A percentile compares a stretch with the other conserved stretches of the same genome.
These are phyloP conservation scores for Volvariella surrecta DNA, from an alignment of 1,284 basidiomycete genomes.

Conservation along the genomic window DNA sequence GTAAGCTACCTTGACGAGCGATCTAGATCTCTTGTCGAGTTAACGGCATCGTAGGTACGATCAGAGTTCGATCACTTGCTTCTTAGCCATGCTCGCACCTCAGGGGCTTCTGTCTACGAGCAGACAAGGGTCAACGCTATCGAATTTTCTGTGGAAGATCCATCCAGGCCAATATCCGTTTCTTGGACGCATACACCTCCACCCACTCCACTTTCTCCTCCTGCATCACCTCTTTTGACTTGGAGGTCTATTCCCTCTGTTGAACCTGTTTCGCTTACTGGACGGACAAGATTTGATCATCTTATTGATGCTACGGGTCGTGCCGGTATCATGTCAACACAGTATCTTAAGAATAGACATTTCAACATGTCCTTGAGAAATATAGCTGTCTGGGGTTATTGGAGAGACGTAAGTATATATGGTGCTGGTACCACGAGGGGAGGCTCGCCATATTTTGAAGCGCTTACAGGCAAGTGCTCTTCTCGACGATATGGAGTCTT, in stretches of 20 bases:
- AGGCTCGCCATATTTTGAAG: conserved; percentile 68
- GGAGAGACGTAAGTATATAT: conserved; percentile 47
- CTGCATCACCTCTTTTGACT: conserved; percentile 25
- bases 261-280: conserved; percentile 18
- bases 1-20: conserved; percentile 28
- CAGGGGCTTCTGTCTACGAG: conserved; percentile 47
- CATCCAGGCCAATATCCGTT: conserved; percentile 38
- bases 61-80: conserved; percentile 58
- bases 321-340: conserved; percentile 54
- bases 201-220: conserved; percentile 31
- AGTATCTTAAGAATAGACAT: conserved; percentile 58
- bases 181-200: conserved; percentile 37
- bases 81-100: conserved; percentile 48
- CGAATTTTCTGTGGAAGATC: conserved; percentile 31
- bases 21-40: conserved; percentile 1
- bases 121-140: conserved; percentile 42
- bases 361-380: conserved; percentile 65
- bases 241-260: conserved; percentile 8
- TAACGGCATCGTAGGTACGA: conserved; percentile 32
- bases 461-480: conserved; percentile 44
- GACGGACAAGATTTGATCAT: conserved; percentile 52
- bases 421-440: conserved; percentile 42
- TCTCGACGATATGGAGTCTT: neutral
- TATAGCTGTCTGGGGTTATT: conserved; percentile 73
- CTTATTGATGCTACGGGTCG: conserved; percentile 67